phyloP scores from a whole-genome alignment of 192 early-diverging fungal species.

The Coemansia sp. region DNA sequence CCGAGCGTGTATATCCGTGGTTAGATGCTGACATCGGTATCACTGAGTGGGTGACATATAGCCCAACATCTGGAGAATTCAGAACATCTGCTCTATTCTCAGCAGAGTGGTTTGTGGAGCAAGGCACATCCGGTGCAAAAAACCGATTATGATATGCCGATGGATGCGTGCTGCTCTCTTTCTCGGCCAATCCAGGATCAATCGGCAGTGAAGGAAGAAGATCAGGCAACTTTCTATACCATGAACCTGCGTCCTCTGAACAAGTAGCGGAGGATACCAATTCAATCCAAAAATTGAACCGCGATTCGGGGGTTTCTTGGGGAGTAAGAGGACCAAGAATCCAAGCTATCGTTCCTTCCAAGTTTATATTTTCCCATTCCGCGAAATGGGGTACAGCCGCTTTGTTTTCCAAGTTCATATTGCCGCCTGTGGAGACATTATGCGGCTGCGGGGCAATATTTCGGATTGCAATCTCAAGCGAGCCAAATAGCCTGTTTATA shows the following conservation, averaged over 20 bases:
- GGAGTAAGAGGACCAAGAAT: slow-evolving; percentile 12
- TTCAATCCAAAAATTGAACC: slow-evolving; percentile 36
- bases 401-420: no score
- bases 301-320: slow-evolving; percentile 37
- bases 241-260: not conserved
- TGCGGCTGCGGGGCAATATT: not conserved
- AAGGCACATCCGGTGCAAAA: not conserved
- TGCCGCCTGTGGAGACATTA: not conserved
- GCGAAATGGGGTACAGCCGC: not conserved
- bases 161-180: not conserved
- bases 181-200: not conserved
- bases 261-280: slow-evolving; percentile 25
- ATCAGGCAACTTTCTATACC: slow-evolving; percentile 37
- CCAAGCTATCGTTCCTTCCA: slow-evolving; percentile 42
- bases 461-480: slow-evolving; percentile 29
- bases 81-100: no score
- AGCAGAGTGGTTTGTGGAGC: not conserved
- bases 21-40: not conserved
- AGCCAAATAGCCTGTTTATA: slow-evolving; percentile 36
- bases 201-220: slow-evolving; percentile 11
- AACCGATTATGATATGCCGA: not conserved
- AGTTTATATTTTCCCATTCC: not conserved
- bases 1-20: no score
- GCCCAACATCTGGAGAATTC: not conserved
- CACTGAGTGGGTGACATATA: not conserved